phyloP scores from a whole-genome alignment of 305 asterid genomes.

The Stenogyne calaminthoides region DNA sequence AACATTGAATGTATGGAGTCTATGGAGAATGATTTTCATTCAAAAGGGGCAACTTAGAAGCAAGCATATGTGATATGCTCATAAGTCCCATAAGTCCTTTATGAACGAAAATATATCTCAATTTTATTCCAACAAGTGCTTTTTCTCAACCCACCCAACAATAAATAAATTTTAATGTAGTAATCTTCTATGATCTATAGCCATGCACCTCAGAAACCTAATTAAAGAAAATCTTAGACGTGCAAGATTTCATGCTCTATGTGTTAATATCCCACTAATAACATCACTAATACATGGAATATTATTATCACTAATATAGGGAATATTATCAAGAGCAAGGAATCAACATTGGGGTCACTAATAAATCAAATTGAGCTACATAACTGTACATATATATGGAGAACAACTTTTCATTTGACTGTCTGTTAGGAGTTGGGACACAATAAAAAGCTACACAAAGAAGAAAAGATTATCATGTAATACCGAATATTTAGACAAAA shows the following conservation, averaged over 20 bases:
- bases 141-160: neutral
- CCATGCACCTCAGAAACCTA: neutral
- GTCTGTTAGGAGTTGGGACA: neutral
- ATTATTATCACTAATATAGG: neutral
- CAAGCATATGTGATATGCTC: constrained; percentile 26
- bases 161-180: neutral
- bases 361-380: constrained; percentile 17
- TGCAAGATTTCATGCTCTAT: constrained; percentile 31
- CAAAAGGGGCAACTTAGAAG: constrained; percentile 3
- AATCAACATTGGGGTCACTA: constrained; percentile 17
- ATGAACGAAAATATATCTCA: constrained; percentile 22
- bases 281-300: neutral
- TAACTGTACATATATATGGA: neutral
- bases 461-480: constrained; percentile 1
- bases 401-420: neutral
- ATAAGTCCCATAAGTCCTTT: constrained; percentile 23
- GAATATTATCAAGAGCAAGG: constrained; percentile 6
- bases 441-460: neutral
- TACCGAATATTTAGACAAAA: constrained; percentile 13
- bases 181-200: neutral
- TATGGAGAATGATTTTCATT: neutral
- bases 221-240: neutral
- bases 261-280: constrained; percentile 28
- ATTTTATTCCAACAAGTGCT: constrained; percentile 26
- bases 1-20: too few relatives aligned